Conservation (phyloP, 768 basidiomycete genomes). For the Rossbeevera mucosa region DNA sequence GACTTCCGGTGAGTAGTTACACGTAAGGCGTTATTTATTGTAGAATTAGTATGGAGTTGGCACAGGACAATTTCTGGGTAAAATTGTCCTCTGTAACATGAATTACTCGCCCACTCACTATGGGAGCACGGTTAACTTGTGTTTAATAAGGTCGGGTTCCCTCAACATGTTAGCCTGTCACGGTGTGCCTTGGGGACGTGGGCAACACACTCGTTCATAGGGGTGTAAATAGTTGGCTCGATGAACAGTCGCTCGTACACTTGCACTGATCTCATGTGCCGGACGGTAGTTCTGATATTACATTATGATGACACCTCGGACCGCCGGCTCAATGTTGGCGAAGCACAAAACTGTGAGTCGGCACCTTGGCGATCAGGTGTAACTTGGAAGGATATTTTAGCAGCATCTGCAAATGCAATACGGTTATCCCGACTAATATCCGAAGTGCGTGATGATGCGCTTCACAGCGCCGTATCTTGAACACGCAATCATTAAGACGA, state of each 20-base stretch:
- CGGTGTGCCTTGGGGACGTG: constrained; percentile 45
- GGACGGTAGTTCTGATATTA: not conserved
- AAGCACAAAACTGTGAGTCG: not conserved
- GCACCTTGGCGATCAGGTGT: not conserved
- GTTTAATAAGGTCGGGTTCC: constrained; percentile 36
- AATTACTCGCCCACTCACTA: not conserved
- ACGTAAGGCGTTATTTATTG: no score
- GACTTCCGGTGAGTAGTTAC: no score
- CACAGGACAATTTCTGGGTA: constrained; percentile 6
- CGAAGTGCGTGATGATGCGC: not conserved
- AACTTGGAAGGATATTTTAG: not conserved
- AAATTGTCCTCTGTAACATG: constrained; percentile 7
- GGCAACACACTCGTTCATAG: not conserved
- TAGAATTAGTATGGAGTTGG: constrained; percentile 44
- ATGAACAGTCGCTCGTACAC: not conserved
- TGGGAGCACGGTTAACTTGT: not conserved
- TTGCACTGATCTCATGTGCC: not conserved
- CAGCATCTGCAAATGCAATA: not conserved
- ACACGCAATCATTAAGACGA: constrained; percentile 4
- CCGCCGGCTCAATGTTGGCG: not conserved
- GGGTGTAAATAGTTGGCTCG: not conserved
- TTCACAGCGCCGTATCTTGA: constrained; percentile 46
- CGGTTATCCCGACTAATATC: not conserved
- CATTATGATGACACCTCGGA: not conserved
- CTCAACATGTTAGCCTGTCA: constrained; percentile 43